Evolutionary conservation across 371 early-diverging fungal genomes (phyloP).

Genomic region (Mortierella sp.): DNA sequence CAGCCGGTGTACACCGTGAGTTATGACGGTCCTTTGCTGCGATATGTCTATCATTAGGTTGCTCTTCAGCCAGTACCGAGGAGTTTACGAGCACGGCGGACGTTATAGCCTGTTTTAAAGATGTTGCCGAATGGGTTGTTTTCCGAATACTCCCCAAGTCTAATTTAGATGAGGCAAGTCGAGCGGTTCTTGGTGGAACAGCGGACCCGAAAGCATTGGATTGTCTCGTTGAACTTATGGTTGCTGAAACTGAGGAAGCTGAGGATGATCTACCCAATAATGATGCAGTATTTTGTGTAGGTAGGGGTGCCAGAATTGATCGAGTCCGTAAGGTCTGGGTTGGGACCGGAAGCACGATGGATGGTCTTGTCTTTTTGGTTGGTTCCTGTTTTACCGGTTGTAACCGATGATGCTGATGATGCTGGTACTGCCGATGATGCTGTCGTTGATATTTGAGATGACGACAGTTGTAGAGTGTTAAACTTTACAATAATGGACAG

Average conservation of each 20-base stretch:
- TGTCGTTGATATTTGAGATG: background rate
- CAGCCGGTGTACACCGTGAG: background rate
- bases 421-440: background rate
- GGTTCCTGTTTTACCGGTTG: background rate
- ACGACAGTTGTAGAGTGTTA: too few species aligned
- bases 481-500: too few species aligned
- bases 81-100: background rate
- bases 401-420: background rate
- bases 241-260: background rate
- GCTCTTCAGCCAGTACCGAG: background rate
- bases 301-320: background rate
- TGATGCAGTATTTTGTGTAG: too few species aligned
- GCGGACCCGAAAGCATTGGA: background rate
- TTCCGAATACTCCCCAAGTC: conserved; percentile 7
- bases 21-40: background rate
- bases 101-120: background rate
- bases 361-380: background rate
- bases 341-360: background rate
- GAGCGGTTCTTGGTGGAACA: background rate
- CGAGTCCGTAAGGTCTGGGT: background rate
- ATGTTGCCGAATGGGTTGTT: background rate
- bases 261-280: background rate
- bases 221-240: background rate
- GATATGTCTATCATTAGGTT: background rate
- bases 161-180: background rate